Evolutionary conservation across 208 protist species (phyloP), one percentile per base, ranked within the genome.

Genomic region (Trypanosoma brucei): DNA sequence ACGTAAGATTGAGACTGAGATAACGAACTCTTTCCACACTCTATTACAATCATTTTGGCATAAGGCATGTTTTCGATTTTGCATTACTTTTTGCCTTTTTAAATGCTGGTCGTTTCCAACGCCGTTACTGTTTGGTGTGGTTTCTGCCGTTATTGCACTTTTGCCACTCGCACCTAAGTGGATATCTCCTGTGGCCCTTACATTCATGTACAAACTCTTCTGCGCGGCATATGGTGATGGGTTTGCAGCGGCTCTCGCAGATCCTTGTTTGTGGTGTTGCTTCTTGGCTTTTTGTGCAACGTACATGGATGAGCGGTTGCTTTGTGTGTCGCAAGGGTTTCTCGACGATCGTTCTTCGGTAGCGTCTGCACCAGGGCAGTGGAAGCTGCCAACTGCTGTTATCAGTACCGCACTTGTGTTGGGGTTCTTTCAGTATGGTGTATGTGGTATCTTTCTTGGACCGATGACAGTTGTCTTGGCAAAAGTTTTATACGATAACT

Each of bases 11-110:
- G 86, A 92, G 72, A 61, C 70, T 37, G 80, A 89, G 54, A 88
- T 92, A 65, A 86, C 78, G 3, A 68, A 67, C 30, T 85, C 79
- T 1, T 72, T 89, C 62, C 65, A 73, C 33, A 83, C 78, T 7
- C 78, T 92, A 31, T 64, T 89, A 34, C 75, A 82, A 60, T 88
- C 79, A 5, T 88, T 88, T 55, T 87, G 82, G 82, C 83, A 89
- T 60, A 54, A 87, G 37, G 71, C 72, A 40, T 89, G 82, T 75
- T 92, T 86, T 65, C 82, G 88, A 69, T 92, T 92, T 46, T 74
- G 54, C 46, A 70, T 81, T 36, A 89, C 82, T n/a, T 89, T 84
- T 51, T 61, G 68, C 52, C 59, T 72, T 36, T 88, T 89, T 69
- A 72, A 62, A 33, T n/a, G 51, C 33, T 73, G 62, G 59, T 72